A percentile compares a stretch with the other conserved stretches of the same genome.
These are phyloP conservation scores for Hansfordia pulvinata DNA, from an alignment of 2,329 filamentous ascomycete genomes.

Conservation along the genomic window DNA sequence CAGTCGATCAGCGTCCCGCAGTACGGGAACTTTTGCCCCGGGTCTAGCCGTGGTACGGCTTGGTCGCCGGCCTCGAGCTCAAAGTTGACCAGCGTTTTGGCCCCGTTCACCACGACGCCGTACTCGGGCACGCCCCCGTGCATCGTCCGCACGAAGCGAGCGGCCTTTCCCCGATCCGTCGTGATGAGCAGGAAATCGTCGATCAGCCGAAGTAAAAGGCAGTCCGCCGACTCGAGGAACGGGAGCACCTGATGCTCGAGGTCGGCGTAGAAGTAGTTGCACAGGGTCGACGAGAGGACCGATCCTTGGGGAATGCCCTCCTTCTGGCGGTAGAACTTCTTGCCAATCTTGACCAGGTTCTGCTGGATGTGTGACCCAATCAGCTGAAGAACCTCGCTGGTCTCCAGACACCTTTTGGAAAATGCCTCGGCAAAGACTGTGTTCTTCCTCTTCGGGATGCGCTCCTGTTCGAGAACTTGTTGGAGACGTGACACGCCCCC, in stretches of 20 bases:
- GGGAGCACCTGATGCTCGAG: slow-evolving; percentile 57
- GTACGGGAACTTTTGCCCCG: slow-evolving; percentile 58
- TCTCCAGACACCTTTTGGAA: slow-evolving; percentile 40
- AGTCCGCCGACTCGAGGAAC: slow-evolving; percentile 48
- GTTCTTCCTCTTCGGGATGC: too few relatives aligned
- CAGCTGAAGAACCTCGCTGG: slow-evolving; percentile 50
- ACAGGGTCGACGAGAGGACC: slow-evolving; percentile 71
- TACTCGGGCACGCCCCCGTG: slow-evolving; percentile 65
- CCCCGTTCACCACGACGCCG: slow-evolving; percentile 61
- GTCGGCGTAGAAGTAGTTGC: slow-evolving; percentile 92
- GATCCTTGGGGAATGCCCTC: slow-evolving; percentile 89
- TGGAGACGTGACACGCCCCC: slow-evolving; percentile 25
- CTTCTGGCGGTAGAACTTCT: slow-evolving; percentile 78
- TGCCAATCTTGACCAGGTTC: slow-evolving; percentile 81
- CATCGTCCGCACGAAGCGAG: slow-evolving; percentile 66
- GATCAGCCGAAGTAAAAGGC: slow-evolving; percentile 66
- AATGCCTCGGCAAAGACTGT: slow-evolving; percentile 68
- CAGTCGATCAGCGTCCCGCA: slow-evolving; percentile 73
- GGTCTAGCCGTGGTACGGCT: slow-evolving; percentile 32
- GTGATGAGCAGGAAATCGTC: slow-evolving; percentile 92
- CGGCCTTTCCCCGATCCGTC: slow-evolving; percentile 50
- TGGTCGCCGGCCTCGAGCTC: slow-evolving; percentile 41
- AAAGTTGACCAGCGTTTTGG: slow-evolving; percentile 82
- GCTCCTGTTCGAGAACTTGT: too few relatives aligned
- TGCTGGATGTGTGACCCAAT: slow-evolving; percentile 67